Evolutionary conservation across 1,284 basidiomycete species (phyloP), one percentile per base, ranked within the genome.

Genomic region (Mycosarcoma mackinlayi): DNA sequence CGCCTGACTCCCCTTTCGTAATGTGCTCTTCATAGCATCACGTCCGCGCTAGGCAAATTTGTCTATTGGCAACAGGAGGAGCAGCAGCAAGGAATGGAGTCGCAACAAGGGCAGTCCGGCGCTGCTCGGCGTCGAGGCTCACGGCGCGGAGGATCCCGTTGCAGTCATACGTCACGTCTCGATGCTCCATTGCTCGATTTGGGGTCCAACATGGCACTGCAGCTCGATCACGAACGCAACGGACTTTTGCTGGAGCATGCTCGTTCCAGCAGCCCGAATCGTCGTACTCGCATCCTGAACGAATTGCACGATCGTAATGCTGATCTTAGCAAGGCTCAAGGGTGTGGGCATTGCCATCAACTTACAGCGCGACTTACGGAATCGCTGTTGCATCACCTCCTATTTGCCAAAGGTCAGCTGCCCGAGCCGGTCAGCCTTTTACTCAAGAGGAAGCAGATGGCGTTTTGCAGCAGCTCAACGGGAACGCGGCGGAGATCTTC

Each of bases 321-420:
- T n/a, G 52, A 57, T 25, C 46, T 59, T 24, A 41, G 35, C 48
- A 74, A 77, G 50, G 54, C 59, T 2, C 69, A 72, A 25, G 11
- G 48, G 28, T 47, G 30, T 19, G 73, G 73, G 3, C 73, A 77
- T 35, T 54, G 47, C 31, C 31, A 52, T 7, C 62, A 67, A 40
- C 66, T 77, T 21, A 54, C 56, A 6, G 52, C 67, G 4, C 48
- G 57, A 2, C 47, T 77, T 4, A 31, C 51, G 25, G 56, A 67
- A 25, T 63, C 69, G 7, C 46, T 57, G n/a, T 25, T 75, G 4
- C 65, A 72, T 19, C 57, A 75, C 37, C 46, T 75, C 5, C 66
- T 77, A 2, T 77, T 72, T 40, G 56, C 63, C 6, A 63, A 70
- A 27, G 66, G 59, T 5, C 75, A 77, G 44, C 48, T 75, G 6